Evolutionary conservation across 73 alveolate species (phyloP), one percentile per base, ranked within the genome.

Genomic region (Tetrahymena borealis): DNA sequence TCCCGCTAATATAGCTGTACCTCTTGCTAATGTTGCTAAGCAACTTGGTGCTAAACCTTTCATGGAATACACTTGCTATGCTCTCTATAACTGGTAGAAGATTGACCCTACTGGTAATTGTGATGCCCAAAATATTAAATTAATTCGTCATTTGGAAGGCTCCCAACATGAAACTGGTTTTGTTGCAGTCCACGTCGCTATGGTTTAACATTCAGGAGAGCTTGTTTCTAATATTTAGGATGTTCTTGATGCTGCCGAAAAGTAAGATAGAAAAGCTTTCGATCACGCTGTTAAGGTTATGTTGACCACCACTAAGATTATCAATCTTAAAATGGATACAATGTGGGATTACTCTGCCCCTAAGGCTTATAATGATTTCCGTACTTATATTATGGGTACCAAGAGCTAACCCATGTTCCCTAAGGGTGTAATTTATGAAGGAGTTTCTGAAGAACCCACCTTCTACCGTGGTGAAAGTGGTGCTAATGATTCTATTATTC

Each of bases 361-460:
- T 0, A 42, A 33, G 16, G 16, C 79, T 42, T 92, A 79, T 79
- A 32, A 79, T 6, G 39, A 90, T 12, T 85, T 92, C 93, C 78
- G 95, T 79, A 92, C 95, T 11, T 92, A 79, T 91, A 92, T 92
- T n/a, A 79, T 92, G 38, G 95, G 94, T 16, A 40, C 90, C 13
- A 91, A 91, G 85, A 91, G 90, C 38, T 60, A 91, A 78, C 90
- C 94, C 28, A 39, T 91, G 91, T 91, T 91, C 94, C 91, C 91
- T 28, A 91, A 91, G 0, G 94, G 94, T 31, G 94, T 91, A 24
- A 28, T 60, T 2, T 35, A 77, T 40, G 94, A 91, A 60, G 94
- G 94, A 1, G 91, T 60, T 20, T 39, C 42, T 32, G 94, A 91
- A 32, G 94, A 77, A 4, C 94, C 94, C 15, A 91, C 90, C 28